Percentiles rank a stretch among this genome's conserved stretches.
Evolutionary conservation across 2,329 filamentous ascomycete species (phyloP).

Genomic region (Thelonectria discophora): DNA sequence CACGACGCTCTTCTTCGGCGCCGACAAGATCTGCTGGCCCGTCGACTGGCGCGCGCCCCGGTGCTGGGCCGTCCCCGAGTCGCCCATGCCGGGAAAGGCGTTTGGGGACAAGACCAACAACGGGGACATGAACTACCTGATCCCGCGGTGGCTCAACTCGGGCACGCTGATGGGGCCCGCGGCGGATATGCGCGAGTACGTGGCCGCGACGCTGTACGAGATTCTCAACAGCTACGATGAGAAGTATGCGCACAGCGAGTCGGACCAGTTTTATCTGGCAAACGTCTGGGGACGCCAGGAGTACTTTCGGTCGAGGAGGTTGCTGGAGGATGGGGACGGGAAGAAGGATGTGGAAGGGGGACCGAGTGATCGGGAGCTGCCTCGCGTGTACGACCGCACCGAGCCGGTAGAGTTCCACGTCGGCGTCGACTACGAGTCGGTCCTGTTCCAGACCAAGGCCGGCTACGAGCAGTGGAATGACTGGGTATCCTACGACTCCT

Average conservation of each 20-base stretch:
- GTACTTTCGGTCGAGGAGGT: slow-evolving; percentile 47
- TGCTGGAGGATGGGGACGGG: background rate
- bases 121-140: slow-evolving; percentile 43
- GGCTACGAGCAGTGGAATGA: slow-evolving; percentile 48
- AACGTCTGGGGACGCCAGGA: slow-evolving; percentile 55
- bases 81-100: slow-evolving; percentile 43
- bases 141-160: slow-evolving; percentile 55
- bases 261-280: slow-evolving; percentile 55
- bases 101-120: slow-evolving; percentile 51
- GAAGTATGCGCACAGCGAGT: slow-evolving; percentile 44
- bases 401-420: slow-evolving; percentile 47
- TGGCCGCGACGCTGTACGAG: slow-evolving; percentile 42
- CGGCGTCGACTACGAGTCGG: slow-evolving; percentile 52
- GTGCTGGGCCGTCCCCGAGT: slow-evolving; percentile 53
- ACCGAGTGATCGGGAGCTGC: slow-evolving; percentile 20
- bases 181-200: slow-evolving; percentile 39
- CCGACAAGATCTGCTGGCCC: slow-evolving; percentile 56
- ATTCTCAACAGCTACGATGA: slow-evolving; percentile 47
- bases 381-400: slow-evolving; percentile 10
- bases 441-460: slow-evolving; percentile 52
- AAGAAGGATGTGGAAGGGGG: slow-evolving; percentile 19
- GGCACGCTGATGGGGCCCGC: slow-evolving; percentile 55
- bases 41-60: slow-evolving; percentile 47
- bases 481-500: slow-evolving; percentile 45
- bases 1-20: slow-evolving; percentile 54